These are phyloP conservation scores for Saccharum spontaneum DNA, from an alignment of 176 grass and related monocot species.

Conservation along the genomic window DNA sequence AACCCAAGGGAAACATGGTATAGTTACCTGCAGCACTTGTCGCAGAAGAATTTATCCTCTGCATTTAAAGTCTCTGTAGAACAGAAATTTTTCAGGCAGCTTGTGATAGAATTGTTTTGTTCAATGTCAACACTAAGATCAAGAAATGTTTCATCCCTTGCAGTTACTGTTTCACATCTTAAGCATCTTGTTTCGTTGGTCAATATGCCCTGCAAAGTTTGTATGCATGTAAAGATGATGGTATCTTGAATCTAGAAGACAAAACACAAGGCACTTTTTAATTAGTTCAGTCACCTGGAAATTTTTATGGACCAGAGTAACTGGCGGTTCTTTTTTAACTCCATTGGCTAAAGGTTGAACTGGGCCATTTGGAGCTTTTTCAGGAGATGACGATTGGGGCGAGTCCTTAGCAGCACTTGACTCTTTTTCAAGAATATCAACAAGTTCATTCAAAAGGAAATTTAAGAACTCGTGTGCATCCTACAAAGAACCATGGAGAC, in stretches of 20 bases:
- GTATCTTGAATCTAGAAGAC: neutral
- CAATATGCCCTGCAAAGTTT: constrained; percentile 72
- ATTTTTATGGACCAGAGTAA: constrained; percentile 87
- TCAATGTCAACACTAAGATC: constrained; percentile 93
- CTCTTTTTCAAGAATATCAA: constrained; percentile 95
- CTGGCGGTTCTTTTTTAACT: constrained; percentile 64
- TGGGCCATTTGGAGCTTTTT: constrained; percentile 68
- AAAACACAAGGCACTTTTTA: constrained; percentile 5
- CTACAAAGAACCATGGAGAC: constrained; percentile 49
- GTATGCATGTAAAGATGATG: constrained; percentile 25
- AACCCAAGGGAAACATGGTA: constrained; percentile 6
- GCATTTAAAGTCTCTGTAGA: constrained; percentile 96
- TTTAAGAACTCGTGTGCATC: constrained; percentile 98
- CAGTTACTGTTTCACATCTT: constrained; percentile 91
- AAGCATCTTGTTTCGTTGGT: constrained; percentile 93
- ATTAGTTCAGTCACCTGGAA: constrained; percentile 69
- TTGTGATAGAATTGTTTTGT: constrained; percentile 97
- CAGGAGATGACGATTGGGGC: constrained; percentile 55
- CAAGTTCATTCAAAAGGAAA: constrained; percentile 91
- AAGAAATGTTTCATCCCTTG: constrained; percentile 90
- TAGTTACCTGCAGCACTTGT: constrained; percentile 90
- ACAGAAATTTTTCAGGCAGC: constrained; percentile 96
- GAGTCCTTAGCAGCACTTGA: constrained; percentile 49
- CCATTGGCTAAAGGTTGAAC: constrained; percentile 63
- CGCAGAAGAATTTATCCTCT: constrained; percentile 97